Evolutionary conservation across 768 basidiomycete species (phyloP).

Genomic region (Mycena vulgaris): DNA sequence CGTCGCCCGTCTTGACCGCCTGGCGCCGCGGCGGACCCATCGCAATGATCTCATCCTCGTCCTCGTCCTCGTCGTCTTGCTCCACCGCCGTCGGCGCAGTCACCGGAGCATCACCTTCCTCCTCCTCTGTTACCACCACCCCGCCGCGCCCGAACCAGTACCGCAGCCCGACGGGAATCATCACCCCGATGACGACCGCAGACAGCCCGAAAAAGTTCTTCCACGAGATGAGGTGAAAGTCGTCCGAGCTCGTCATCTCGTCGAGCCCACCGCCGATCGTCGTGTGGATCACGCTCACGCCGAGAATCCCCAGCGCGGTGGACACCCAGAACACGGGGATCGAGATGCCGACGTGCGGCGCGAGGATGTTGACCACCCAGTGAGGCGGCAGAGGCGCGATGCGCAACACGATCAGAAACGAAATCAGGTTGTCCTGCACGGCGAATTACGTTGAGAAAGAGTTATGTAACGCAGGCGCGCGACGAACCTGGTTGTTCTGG

Average conservation of each 20-base stretch:
- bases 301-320: constrained; percentile 92
- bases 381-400: constrained; percentile 96
- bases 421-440: constrained; percentile 80
- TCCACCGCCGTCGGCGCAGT: constrained; percentile 25
- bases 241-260: constrained; percentile 93
- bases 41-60: constrained; percentile 66
- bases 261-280: constrained; percentile 95
- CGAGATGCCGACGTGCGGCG: constrained; percentile 93
- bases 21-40: constrained; percentile 67
- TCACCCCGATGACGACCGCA: constrained; percentile 91
- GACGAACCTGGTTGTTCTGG: constrained; percentile 61
- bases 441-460: background rate
- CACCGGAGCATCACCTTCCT: constrained; percentile 36
- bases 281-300: constrained; percentile 94
- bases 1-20: constrained; percentile 51
- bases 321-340: constrained; percentile 90
- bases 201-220: constrained; percentile 89
- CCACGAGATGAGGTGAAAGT: constrained; percentile 95
- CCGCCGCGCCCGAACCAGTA: constrained; percentile 84
- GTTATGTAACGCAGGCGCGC: background rate
- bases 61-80: constrained; percentile 50
- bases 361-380: constrained; percentile 95
- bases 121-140: constrained; percentile 50
- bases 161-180: constrained; percentile 92
- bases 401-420: constrained; percentile 94